Conservation (phyloP, 352 stramenopile genomes). For the Blastocystis sp. region DNA sequence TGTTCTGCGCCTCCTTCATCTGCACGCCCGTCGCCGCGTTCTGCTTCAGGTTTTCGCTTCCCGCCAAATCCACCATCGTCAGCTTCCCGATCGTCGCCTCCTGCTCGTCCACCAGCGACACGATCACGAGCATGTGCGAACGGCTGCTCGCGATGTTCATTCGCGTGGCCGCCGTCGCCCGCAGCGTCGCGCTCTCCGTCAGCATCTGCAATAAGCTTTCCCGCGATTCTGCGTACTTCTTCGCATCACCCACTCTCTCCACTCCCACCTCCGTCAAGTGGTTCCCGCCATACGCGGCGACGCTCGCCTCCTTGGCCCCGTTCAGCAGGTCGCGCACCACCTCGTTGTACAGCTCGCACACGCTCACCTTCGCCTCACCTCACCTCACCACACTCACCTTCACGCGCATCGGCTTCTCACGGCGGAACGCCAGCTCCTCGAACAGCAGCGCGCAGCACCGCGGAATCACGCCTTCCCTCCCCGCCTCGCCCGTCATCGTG, state of each 20-base stretch:
- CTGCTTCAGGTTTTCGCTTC: conserved; percentile 82
- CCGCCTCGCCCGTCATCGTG: conserved; percentile 76
- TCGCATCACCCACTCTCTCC: background rate
- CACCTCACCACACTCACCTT: conserved; percentile 58
- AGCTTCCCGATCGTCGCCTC: conserved; percentile 80
- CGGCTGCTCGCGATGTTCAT: conserved; percentile 49
- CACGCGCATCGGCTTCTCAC: conserved; percentile 7
- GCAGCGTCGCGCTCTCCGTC: background rate
- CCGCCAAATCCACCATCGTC: conserved; percentile 95
- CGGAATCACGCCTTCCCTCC: conserved; percentile 75
- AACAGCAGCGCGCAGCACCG: conserved; percentile 75
- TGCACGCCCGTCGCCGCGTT: conserved; percentile 83
- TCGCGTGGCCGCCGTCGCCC: conserved; percentile 13
- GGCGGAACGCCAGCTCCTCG: conserved; percentile 72
- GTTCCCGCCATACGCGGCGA: background rate
- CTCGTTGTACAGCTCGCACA: conserved; percentile 69
- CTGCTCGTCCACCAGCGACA: conserved; percentile 43
- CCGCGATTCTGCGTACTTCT: background rate
- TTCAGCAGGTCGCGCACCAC: conserved; percentile 67
- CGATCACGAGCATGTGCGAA: conserved; percentile 73
- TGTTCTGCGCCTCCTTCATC: conserved; percentile 86
- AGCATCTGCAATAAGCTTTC: background rate
- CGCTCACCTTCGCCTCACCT: conserved; percentile 26
- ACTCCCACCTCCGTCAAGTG: background rate
- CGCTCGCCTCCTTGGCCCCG: background rate